A percentile compares a stretch with the other conserved stretches of the same genome.
These are phyloP conservation scores for Suillus placidus DNA, from an alignment of 768 basidiomycete species.

Conservation along the genomic window DNA sequence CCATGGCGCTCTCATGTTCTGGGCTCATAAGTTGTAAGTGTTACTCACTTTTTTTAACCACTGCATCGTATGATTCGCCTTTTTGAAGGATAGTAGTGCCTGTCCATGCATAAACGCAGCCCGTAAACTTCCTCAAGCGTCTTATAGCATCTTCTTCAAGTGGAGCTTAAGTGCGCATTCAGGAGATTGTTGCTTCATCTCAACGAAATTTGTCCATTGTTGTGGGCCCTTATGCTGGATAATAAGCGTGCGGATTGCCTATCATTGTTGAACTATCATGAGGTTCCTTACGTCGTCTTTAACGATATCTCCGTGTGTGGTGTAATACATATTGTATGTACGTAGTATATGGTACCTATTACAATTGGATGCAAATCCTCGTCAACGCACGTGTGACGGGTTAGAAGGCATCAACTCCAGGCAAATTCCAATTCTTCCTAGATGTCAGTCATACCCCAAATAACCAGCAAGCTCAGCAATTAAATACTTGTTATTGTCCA, in stretches of 20 bases:
- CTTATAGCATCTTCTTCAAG: not conserved
- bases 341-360: not conserved
- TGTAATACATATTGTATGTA: not conserved
- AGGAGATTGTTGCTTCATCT: not conserved
- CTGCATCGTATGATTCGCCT: not conserved
- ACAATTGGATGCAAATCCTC: not conserved
- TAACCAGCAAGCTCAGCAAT: not conserved
- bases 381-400: not conserved
- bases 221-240: not conserved
- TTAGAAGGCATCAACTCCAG: not conserved
- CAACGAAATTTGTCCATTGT: not conserved
- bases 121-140: not conserved
- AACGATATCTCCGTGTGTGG: not conserved
- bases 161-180: not conserved
- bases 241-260: not conserved
- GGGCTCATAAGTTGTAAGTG: not conserved
- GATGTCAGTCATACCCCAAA: not conserved
- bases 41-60: not conserved
- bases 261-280: not conserved
- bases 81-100: not conserved
- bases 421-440: not conserved
- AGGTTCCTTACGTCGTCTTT: not conserved
- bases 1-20: not conserved
- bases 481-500: not conserved
- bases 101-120: not conserved